Base-by-base conservation (phyloP, 495 filamentous ascomycete species). In the Xylaria venustula region DNA sequence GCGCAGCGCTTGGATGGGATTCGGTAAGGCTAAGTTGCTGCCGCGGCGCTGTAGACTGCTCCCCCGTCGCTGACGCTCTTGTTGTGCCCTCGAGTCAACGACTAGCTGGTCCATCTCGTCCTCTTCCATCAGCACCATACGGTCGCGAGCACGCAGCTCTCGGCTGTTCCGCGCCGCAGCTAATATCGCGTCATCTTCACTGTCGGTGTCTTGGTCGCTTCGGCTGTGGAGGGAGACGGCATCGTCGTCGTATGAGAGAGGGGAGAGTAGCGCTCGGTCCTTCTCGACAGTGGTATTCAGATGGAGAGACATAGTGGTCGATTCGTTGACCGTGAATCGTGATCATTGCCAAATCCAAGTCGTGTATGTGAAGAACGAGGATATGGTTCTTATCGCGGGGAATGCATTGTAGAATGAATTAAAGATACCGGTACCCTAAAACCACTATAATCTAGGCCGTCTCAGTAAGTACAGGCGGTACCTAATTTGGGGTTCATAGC, bases 61-160 rank as follows among this genome's bases (percentile, higher is more conserved):
- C 1, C 75, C 76, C 52, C 76, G 69, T n/a, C 85, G 80, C 42
- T 82, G 73, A 1, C 77, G 74, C 22, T 84, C 81, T 51, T 79
- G 76, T 36, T 74, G 71, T n/a, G 69, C 69, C 22, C 74, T 76
- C 50, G 65, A 77, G 71, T 68, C 77, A 63, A 37, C 84, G 75
- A 97, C 79, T 44, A 97, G 72, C 61, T 88, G 85, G 67, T 95
- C 93, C 47, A 88, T 78, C 68, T 97, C 92, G 58, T 97, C 92
- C 76, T 98, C 93, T 62, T 94, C 90, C 44, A 89, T 82, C 60
- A 97, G 71, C 0, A 96, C 87, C n/a, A 86, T 80, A 47, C 84
- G 81, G 67, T 95, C 92, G 71, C 89, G 84, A 23, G 84, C 79
- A 12, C 83, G 78, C 25, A 91, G 77, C 69, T 96, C 91, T 46